Conservation (phyloP, 176 grass and related monocot genomes). For the Carex myosuroides region DNA sequence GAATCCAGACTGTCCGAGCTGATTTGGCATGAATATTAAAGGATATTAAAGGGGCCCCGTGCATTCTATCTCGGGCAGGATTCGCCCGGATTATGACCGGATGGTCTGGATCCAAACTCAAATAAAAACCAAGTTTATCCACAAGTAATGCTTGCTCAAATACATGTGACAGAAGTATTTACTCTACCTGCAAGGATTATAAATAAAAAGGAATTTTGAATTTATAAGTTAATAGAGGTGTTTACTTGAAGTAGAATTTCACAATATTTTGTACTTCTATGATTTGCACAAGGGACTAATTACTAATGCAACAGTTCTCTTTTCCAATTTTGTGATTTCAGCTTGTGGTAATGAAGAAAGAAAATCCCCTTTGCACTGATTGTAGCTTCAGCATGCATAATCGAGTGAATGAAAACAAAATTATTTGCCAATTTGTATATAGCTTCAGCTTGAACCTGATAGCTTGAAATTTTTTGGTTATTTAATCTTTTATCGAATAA, state of each 20-base stretch:
- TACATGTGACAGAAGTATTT: background rate
- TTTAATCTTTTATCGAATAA: background rate
- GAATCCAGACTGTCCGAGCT: too few species aligned
- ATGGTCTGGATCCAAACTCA: too few species aligned
- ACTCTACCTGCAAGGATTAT: background rate
- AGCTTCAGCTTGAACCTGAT: background rate
- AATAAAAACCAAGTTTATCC: background rate
- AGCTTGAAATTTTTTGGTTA: background rate
- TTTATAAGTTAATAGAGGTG: background rate
- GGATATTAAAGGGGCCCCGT: too few species aligned
- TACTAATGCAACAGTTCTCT: background rate
- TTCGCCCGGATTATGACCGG: too few species aligned
- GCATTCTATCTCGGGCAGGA: too few species aligned
- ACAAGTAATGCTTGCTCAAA: background rate
- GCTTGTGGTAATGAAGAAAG: conserved; percentile 51
- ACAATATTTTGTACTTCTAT: background rate
- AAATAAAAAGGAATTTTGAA: background rate
- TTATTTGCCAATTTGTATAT: background rate
- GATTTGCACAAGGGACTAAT: background rate
- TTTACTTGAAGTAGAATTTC: background rate
- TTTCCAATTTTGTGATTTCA: conserved; percentile 19
- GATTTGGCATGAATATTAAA: too few species aligned
- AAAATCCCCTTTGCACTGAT: conserved; percentile 22
- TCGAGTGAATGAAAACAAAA: background rate
- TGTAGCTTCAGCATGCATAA: background rate